Evolutionary conservation across 2,329 filamentous ascomycete species (phyloP).

Genomic region (Hypoxylon sp.): DNA sequence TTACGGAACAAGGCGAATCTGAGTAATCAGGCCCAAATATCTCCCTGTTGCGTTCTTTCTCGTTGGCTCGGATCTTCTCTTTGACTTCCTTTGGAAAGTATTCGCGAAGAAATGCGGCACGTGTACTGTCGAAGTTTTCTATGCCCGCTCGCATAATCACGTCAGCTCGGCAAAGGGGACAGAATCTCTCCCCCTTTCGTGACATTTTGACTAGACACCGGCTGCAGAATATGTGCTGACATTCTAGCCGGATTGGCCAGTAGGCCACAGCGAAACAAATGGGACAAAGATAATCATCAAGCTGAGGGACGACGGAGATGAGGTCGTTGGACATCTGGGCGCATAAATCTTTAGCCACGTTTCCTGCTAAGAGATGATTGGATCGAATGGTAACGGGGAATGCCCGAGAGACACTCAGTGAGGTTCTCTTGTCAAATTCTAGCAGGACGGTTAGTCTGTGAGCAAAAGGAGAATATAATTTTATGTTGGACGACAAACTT

Average conservation of each 20-base stretch:
- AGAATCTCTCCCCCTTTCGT: conserved; percentile 75
- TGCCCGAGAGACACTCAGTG: conserved; percentile 75
- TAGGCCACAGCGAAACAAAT: conserved; percentile 86
- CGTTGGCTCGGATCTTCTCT: conserved; percentile 78
- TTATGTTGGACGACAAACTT: conserved; percentile 65
- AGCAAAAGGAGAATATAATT: not conserved
- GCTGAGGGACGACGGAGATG: conserved; percentile 80
- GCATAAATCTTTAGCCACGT: conserved; percentile 82
- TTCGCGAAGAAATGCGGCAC: conserved; percentile 78
- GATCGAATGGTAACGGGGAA: conserved; percentile 73
- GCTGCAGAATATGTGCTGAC: conserved; percentile 86
- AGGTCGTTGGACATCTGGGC: conserved; percentile 80
- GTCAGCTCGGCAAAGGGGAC: conserved; percentile 81
- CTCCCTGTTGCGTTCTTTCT: conserved; percentile 80
- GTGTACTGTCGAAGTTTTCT: conserved; percentile 77
- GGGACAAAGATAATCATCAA: conserved; percentile 88
- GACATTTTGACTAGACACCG: conserved; percentile 87
- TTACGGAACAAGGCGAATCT: conserved; percentile 70
- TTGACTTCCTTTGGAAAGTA: conserved; percentile 82
- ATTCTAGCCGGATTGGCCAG: conserved; percentile 82
- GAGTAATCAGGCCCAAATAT: conserved; percentile 77
- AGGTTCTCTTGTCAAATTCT: conserved; percentile 91
- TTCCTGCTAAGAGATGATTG: conserved; percentile 73
- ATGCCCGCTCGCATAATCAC: conserved; percentile 79
- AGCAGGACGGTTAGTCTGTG: conserved; percentile 21